phyloP scores from a whole-genome alignment of 805 yeast genomes.

The Ogataea parapolymorpha region DNA sequence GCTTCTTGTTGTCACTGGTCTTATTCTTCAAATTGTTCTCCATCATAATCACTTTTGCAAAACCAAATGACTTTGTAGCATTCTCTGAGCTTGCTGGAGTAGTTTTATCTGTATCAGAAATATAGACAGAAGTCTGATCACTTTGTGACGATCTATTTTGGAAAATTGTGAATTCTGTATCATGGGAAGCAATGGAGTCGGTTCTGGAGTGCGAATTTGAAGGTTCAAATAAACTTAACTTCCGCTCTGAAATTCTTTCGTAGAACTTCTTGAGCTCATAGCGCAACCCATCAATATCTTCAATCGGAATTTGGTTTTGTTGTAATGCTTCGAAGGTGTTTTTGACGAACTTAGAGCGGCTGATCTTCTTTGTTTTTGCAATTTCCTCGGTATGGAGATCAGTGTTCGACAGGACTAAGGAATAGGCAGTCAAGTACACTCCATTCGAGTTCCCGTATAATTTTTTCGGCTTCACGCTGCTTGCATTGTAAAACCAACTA shows the following conservation, averaged over 20 bases:
- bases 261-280: conserved; percentile 39
- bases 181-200: not conserved
- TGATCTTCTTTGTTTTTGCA: conserved; percentile 37
- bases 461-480: conserved; percentile 26
- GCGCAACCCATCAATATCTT: conserved; percentile 33
- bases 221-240: conserved; percentile 22
- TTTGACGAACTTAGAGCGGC: conserved; percentile 41
- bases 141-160: not conserved
- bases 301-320: conserved; percentile 25
- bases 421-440: conserved; percentile 69
- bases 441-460: conserved; percentile 48
- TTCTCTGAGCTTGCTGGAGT: conserved; percentile 3
- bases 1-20: conserved; percentile 17
- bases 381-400: conserved; percentile 61
- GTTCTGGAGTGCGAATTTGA: conserved; percentile 1
- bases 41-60: conserved; percentile 27
- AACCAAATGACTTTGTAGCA: conserved; percentile 21
- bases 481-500: conserved; percentile 56
- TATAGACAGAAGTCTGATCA: not conserved
- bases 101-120: not conserved
- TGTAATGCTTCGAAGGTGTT: conserved; percentile 49
- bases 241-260: conserved; percentile 38
- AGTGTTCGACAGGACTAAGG: conserved; percentile 70
- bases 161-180: not conserved
- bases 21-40: conserved; percentile 23